These are phyloP conservation scores for Leishmania tropica DNA, from an alignment of 208 protist genomes.

Conservation along the genomic window DNA sequence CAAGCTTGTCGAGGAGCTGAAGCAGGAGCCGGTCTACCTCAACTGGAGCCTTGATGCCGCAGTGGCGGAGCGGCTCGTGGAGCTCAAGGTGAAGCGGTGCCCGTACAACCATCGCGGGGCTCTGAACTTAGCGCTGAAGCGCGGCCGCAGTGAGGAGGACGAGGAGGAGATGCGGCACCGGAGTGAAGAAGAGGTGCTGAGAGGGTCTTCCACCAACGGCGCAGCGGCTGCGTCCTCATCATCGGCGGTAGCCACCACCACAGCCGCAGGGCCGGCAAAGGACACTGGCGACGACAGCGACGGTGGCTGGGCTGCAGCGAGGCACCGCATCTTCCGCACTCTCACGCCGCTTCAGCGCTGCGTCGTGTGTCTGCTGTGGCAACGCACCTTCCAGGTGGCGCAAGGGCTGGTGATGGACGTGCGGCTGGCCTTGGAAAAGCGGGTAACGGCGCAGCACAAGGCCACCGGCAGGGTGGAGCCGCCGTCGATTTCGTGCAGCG, in stretches of 20 bases:
- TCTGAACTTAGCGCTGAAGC: slow-evolving; percentile 38
- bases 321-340: slow-evolving; percentile 45
- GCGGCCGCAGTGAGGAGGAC: slow-evolving; percentile 15
- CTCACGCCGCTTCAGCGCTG: slow-evolving; percentile 70
- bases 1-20: slow-evolving; percentile 64
- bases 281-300: slow-evolving; percentile 1
- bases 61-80: slow-evolving; percentile 63
- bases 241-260: background rate
- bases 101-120: slow-evolving; percentile 54
- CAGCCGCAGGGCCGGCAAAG: background rate
- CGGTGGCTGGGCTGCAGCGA: slow-evolving; percentile 34
- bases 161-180: slow-evolving; percentile 16
- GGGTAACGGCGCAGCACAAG: slow-evolving; percentile 18
- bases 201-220: background rate
- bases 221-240: background rate
- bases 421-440: slow-evolving; percentile 33
- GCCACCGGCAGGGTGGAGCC: slow-evolving; percentile 12
- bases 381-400: slow-evolving; percentile 42
- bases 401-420: slow-evolving; percentile 58
- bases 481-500: background rate
- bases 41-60: slow-evolving; percentile 81
- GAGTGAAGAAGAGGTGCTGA: slow-evolving; percentile 14
- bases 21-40: slow-evolving; percentile 67
- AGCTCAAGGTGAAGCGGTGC: slow-evolving; percentile 44
- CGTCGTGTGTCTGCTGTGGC: slow-evolving; percentile 75